These are phyloP conservation scores for Aureobasidium namibiae DNA, from an alignment of 2,329 filamentous ascomycete species.

Conservation along the genomic window DNA sequence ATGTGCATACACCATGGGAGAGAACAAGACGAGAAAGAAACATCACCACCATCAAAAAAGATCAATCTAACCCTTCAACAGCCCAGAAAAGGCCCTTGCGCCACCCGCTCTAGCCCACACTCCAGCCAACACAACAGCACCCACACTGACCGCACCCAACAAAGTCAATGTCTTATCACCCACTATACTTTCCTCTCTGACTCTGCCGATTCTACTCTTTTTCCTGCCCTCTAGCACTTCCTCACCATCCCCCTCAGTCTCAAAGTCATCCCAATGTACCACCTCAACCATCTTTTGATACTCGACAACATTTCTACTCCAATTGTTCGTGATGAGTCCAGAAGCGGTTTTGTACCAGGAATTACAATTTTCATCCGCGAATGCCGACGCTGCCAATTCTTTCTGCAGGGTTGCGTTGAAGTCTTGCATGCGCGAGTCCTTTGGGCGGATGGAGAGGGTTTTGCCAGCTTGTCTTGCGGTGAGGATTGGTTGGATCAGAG, in stretches of 20 bases:
- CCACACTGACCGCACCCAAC: conserved; percentile 29
- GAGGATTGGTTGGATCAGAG: conserved; percentile 42
- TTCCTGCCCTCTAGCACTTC: conserved; percentile 27
- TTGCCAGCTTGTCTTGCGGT: conserved; percentile 33
- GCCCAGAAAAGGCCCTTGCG: background rate
- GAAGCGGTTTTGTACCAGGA: conserved; percentile 46
- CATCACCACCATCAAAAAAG: background rate
- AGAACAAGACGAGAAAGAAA: too few species aligned
- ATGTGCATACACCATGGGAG: too few species aligned
- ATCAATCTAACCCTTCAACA: background rate
- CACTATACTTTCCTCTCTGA: conserved; percentile 37
- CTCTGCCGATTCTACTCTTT: conserved; percentile 32
- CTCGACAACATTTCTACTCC: conserved; percentile 43
- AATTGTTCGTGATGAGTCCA: conserved; percentile 51
- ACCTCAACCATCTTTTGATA: conserved; percentile 45
- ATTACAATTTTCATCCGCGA: conserved; percentile 47
- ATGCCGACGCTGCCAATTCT: conserved; percentile 36
- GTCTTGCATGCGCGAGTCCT: conserved; percentile 27
- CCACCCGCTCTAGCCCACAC: conserved; percentile 12
- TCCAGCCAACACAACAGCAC: conserved; percentile 28
- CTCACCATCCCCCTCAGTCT: conserved; percentile 28
- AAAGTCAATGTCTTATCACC: conserved; percentile 31
- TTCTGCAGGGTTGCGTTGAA: conserved; percentile 43
- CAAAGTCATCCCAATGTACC: conserved; percentile 36
- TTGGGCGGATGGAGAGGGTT: conserved; percentile 40